A percentile compares a stretch with the other conserved stretches of the same genome.
phyloP scores from a whole-genome alignment of 805 yeast species.

The Ascoidea rubescens region DNA sequence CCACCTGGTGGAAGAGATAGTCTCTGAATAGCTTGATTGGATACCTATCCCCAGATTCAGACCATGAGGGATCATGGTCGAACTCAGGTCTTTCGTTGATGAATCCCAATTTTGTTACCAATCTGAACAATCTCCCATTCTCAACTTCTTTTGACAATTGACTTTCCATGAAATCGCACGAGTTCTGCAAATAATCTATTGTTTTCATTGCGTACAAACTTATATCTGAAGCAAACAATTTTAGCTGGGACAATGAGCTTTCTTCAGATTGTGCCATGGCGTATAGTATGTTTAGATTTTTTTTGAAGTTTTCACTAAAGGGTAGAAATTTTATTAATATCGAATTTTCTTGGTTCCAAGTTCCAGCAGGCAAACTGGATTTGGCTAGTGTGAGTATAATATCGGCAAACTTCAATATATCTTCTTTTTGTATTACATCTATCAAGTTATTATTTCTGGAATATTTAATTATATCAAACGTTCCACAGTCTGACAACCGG shows the following conservation, averaged over 20 bases:
- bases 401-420: slow-evolving; percentile 44
- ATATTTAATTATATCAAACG: slow-evolving; percentile 46
- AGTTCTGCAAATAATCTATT: slow-evolving; percentile 34
- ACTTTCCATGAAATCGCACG: slow-evolving; percentile 45
- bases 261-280: neutral
- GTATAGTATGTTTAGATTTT: neutral
- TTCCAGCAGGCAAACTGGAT: neutral
- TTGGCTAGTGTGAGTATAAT: slow-evolving; percentile 41
- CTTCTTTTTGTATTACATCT: slow-evolving; percentile 32
- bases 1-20: slow-evolving; percentile 73
- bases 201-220: slow-evolving; percentile 30
- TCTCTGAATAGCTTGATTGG: slow-evolving; percentile 67
- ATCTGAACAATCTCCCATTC: slow-evolving; percentile 74
- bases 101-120: slow-evolving; percentile 69
- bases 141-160: slow-evolving; percentile 65
- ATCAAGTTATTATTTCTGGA: slow-evolving; percentile 15
- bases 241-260: slow-evolving; percentile 18
- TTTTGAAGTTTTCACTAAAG: neutral
- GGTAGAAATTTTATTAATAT: neutral
- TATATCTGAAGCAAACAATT: slow-evolving; percentile 24
- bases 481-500: slow-evolving; percentile 58
- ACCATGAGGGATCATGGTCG: slow-evolving; percentile 43
- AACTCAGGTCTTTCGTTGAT: slow-evolving; percentile 63
- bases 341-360: neutral
- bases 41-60: slow-evolving; percentile 64